Base-by-base conservation (phyloP, 495 filamentous ascomycete species). In the Hypoxylon perforatum region DNA sequence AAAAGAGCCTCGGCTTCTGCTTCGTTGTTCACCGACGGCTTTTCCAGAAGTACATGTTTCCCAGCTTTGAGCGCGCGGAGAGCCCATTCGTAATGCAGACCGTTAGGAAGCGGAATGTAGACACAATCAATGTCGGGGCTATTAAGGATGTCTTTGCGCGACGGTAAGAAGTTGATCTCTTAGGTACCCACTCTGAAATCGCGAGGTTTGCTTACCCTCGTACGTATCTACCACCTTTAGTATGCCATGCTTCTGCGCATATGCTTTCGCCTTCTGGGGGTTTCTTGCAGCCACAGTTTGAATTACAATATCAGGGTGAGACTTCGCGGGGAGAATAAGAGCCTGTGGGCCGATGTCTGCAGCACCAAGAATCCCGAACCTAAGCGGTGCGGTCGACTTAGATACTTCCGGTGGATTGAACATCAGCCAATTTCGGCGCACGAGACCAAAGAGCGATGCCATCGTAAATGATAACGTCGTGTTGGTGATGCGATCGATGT, bases 31-130 rank as follows among this genome's bases (percentile, higher is more conserved):
- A 77, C 76, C 9, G 80, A 82, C 0, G 86, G 84, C 65, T 88
- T 88, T 67, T 88, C 86, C 8, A 83, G 68, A 0, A 88, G 77
- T 12, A 88, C 85, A 70, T 87, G 85, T 63, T 88, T 87, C 9
- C 84, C 84, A 2, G 84, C 83, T 36, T 75, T 65, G 25, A 87
- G 67, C 11, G 83, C 72, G 54, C 80, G 80, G 30, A 80, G 55
- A 8, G 84, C 72, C 84, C 84, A 86, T 65, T 85, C 81, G 57
- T 76, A 83, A 63, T 88, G 85, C 15, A 86, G 69, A 4, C 77
- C 78, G 65, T 84, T 86, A 1, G 85, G 85, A 2, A 84, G 69
- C 10, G 82, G 75, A 56, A 85, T 82, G 62, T 84, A 86, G 28
- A 88, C 75, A 41, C 74, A 76, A 47, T 86, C 79, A 41, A 88